Evolutionary conservation across 345 rosid genomes (phyloP), one percentile per base, ranked within the genome.

Genomic region (Gossypium rotundifolium): DNA sequence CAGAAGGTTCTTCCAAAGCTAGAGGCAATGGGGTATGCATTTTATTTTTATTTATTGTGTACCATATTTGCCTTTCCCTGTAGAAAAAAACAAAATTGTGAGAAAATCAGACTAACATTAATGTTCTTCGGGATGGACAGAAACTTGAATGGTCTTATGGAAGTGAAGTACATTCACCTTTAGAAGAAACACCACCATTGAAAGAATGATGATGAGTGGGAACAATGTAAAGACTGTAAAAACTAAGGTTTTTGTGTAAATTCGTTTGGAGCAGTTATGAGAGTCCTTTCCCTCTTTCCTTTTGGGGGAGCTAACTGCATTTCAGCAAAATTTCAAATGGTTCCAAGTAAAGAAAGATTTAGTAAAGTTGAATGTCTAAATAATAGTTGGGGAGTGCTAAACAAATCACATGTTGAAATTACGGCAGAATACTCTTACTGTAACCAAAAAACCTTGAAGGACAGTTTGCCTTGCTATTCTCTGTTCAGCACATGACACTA

Each of bases 1-100:
- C 91, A 89, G 67, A 92, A 91, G 85, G 98, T 94, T 77, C 93
- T 94, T 73, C 98, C 97, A 25, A 85, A 91, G 89, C 88, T 92
- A 72, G 74, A 75, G 74, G 87, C 81, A 16, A 76, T 90, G 88
- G 75, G 94, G 97, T 90, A 83, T 82, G 87, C 57, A 3, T 59
- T 42, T 14, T 23, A 38, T 48, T 61, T 60, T 14, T 11, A 71
- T 33, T 63, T 33, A 14, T 70, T 65, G 17, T 54, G 65, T 38
- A 46, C 7, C 27, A n/a, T 18, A 44, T 38, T 60, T 33, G 33
- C 11, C 49, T 7, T 29, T 51, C 67, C n/a, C 9, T 20, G 27
- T 33, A 33, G 63, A 38, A 67, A 42, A 58, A 57, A 11, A 1
- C 42, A 42, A 12, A 57, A 11, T 42, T 55, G 51, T 57, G 53